A percentile compares a stretch with the other conserved stretches of the same genome.
Conservation (phyloP, 1,284 basidiomycete species). For the Cutaneotrichosporon arboriforme region DNA sequence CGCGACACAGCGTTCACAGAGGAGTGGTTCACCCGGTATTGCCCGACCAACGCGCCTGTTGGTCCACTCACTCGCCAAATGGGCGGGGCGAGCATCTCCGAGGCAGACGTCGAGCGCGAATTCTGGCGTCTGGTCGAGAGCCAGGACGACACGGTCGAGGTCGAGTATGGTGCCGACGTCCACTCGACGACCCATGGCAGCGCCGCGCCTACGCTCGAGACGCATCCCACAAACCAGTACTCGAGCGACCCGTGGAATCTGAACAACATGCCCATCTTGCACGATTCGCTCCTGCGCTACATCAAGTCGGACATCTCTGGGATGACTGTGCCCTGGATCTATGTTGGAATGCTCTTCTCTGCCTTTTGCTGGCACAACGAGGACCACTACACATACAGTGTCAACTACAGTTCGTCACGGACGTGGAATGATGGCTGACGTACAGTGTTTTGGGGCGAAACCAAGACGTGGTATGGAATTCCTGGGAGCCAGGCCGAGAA, state of each 20-base stretch:
- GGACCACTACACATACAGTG: conserved; percentile 97
- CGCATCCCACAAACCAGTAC: conserved; percentile 79
- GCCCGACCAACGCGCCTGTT: conserved; percentile 43
- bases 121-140: conserved; percentile 96
- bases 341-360: conserved; percentile 98
- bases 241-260: conserved; percentile 94
- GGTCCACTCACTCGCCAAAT: conserved; percentile 47
- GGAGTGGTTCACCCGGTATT: conserved; percentile 80
- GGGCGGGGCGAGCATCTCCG: conserved; percentile 65
- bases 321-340: conserved; percentile 99
- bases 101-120: conserved; percentile 88
- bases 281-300: conserved; percentile 67
- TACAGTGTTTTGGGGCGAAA: conserved; percentile 96
- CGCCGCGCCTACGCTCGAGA: conserved; percentile 90
- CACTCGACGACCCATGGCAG: conserved; percentile 97
- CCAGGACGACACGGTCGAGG: conserved; percentile 84
- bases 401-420: conserved; percentile 74
- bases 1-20: conserved; percentile 82
- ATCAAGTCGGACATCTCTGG: conserved; percentile 99
- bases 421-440: conserved; percentile 24
- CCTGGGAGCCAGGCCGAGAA: conserved; percentile 89
- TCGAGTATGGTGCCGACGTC: conserved; percentile 98
- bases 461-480: conserved; percentile 99
- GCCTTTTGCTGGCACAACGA: conserved; percentile 99
- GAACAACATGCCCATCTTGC: conserved; percentile 89